Evolutionary conservation across 2,329 filamentous ascomycete species (phyloP).

Genomic region (Claviceps pazoutovae): DNA sequence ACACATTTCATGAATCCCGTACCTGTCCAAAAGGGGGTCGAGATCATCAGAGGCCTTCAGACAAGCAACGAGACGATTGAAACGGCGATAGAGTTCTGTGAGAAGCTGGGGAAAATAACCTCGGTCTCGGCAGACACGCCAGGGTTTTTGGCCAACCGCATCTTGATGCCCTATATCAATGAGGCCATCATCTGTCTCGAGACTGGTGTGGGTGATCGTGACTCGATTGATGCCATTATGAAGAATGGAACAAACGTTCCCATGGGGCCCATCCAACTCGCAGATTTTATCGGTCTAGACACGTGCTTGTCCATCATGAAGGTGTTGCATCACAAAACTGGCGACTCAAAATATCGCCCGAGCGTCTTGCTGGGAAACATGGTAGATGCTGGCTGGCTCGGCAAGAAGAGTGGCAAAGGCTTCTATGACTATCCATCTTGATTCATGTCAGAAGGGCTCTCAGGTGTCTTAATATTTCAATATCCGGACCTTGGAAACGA

Average conservation of each 20-base stretch:
- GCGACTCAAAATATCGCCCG: constrained; percentile 90
- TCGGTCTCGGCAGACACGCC: constrained; percentile 81
- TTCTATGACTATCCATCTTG: constrained; percentile 68
- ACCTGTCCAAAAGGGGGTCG: constrained; percentile 89
- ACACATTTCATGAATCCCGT: constrained; percentile 99
- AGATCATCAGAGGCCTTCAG: constrained; percentile 91
- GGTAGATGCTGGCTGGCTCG: constrained; percentile 95
- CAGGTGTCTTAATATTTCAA: not conserved
- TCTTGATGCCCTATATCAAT: constrained; percentile 99
- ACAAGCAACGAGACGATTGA: constrained; percentile 72
- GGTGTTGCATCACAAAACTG: constrained; percentile 79
- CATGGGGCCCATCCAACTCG: constrained; percentile 87
- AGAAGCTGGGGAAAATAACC: constrained; percentile 83
- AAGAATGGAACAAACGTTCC: constrained; percentile 98
- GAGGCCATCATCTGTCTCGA: constrained; percentile 94
- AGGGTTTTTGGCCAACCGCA: constrained; percentile 90
- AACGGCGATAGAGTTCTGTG: constrained; percentile 72
- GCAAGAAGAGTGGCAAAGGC: constrained; percentile 93
- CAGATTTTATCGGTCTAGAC: constrained; percentile 94
- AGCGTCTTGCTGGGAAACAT: constrained; percentile 81
- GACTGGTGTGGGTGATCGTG: constrained; percentile 74
- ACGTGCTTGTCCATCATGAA: constrained; percentile 97
- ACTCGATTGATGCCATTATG: constrained; percentile 96
- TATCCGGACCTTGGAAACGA: not conserved
- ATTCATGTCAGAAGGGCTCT: not conserved